phyloP scores from a whole-genome alignment of 2,329 filamentous ascomycete species.

The Endothia cerciana region DNA sequence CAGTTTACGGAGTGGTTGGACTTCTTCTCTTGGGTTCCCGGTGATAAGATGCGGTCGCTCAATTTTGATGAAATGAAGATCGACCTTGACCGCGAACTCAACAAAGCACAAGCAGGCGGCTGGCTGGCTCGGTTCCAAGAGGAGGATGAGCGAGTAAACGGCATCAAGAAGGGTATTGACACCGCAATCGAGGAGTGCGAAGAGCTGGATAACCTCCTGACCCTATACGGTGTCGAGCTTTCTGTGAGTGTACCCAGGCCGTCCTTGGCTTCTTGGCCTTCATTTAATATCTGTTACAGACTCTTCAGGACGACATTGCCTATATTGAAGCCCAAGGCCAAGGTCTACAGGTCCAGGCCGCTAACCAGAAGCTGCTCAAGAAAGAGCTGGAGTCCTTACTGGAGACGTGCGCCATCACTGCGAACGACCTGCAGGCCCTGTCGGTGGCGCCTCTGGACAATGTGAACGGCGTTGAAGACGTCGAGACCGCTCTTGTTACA shows the following conservation, averaged over 20 bases:
- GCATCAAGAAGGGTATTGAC: slow-evolving; percentile 85
- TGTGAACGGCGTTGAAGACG: slow-evolving; percentile 70
- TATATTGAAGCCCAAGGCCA: slow-evolving; percentile 98
- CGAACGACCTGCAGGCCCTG: slow-evolving; percentile 74
- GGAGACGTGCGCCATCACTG: slow-evolving; percentile 86
- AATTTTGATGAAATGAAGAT: slow-evolving; percentile 80
- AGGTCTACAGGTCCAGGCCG: slow-evolving; percentile 93
- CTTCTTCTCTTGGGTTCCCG: slow-evolving; percentile 85
- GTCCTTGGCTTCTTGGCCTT: neutral
- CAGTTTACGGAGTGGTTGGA: slow-evolving; percentile 84
- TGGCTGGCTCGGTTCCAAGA: slow-evolving; percentile 86
- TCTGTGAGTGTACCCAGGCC: slow-evolving; percentile 62
- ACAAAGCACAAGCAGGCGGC: slow-evolving; percentile 87
- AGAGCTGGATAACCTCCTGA: slow-evolving; percentile 91
- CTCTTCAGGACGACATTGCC: slow-evolving; percentile 90
- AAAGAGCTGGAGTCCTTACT: slow-evolving; percentile 88
- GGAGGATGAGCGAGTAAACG: slow-evolving; percentile 86
- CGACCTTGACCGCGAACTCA: slow-evolving; percentile 85
- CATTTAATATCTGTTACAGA: slow-evolving; percentile 57
- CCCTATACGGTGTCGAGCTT: slow-evolving; percentile 91
- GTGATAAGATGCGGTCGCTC: slow-evolving; percentile 72
- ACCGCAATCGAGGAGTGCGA: slow-evolving; percentile 93
- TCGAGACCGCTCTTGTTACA: slow-evolving; percentile 76
- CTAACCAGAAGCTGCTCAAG: slow-evolving; percentile 93
- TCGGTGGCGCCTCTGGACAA: slow-evolving; percentile 74